Evolutionary conservation across 2,329 filamentous ascomycete genomes (phyloP).

Genomic region (Xylaria multiplex): DNA sequence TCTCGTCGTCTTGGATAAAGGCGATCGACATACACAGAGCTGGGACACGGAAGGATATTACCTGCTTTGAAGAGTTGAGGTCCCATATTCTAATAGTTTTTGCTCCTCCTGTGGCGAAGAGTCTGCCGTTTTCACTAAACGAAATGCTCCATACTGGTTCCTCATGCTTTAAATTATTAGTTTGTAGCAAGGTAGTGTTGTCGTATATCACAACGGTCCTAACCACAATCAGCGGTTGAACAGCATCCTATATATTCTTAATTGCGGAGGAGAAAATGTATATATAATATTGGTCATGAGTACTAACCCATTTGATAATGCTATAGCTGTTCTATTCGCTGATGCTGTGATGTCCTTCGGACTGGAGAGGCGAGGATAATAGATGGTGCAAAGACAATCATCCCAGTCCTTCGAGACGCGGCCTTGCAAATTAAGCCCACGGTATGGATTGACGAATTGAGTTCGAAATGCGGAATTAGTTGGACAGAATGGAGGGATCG

Average conservation of each 20-base stretch:
- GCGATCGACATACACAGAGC: slow-evolving; percentile 30
- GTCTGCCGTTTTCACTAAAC: slow-evolving; percentile 34
- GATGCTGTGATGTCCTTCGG: slow-evolving; percentile 24
- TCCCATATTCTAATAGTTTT: slow-evolving; percentile 37
- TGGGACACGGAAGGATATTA: slow-evolving; percentile 24
- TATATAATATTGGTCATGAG: not conserved
- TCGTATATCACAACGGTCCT: slow-evolving; percentile 39
- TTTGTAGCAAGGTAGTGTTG: slow-evolving; percentile 38
- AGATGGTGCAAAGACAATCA: slow-evolving; percentile 41
- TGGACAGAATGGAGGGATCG: slow-evolving; percentile 45
- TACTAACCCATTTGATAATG: slow-evolving; percentile 30
- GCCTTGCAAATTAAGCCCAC: slow-evolving; percentile 39
- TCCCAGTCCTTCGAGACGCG: slow-evolving; percentile 37
- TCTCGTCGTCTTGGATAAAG: slow-evolving; percentile 26
- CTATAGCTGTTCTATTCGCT: slow-evolving; percentile 34
- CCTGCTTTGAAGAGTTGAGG: slow-evolving; percentile 16
- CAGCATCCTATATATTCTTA: not conserved
- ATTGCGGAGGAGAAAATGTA: not conserved
- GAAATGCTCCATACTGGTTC: slow-evolving; percentile 39
- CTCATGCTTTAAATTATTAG: slow-evolving; percentile 31
- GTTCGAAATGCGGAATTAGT: slow-evolving; percentile 38
- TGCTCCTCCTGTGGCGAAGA: slow-evolving; percentile 33
- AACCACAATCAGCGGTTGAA: not conserved
- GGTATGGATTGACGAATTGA: slow-evolving; percentile 35
- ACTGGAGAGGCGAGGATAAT: slow-evolving; percentile 27